Evolutionary conservation across 495 filamentous ascomycete species (phyloP).

Genomic region (Lasiosphaeria hispida): DNA sequence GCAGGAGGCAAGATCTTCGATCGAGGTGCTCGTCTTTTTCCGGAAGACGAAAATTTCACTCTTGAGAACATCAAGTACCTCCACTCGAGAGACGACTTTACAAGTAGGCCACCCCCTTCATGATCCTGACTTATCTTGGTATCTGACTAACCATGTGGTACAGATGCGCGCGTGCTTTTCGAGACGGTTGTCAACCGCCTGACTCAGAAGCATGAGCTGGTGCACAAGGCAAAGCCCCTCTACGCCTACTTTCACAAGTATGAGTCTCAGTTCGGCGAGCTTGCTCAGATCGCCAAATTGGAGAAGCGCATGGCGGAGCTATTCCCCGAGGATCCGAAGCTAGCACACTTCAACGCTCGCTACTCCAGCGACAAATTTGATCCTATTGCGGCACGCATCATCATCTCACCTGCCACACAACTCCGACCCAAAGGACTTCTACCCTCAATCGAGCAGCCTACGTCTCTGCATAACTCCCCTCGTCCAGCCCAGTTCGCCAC

Average conservation of each 20-base stretch:
- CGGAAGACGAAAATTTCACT: conserved; percentile 85
- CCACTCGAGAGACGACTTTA: conserved; percentile 84
- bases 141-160: conserved; percentile 8
- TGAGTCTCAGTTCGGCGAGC: conserved; percentile 89
- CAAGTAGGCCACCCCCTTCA: conserved; percentile 61
- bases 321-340: conserved; percentile 79
- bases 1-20: conserved; percentile 94
- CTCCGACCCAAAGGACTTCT: conserved; percentile 57
- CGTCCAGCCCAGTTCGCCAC: conserved; percentile 21
- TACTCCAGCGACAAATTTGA: conserved; percentile 58
- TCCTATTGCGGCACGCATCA: conserved; percentile 73
- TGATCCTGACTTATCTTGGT: background rate
- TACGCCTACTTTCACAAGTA: conserved; percentile 91
- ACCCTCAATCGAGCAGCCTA: conserved; percentile 50
- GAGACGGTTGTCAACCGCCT: conserved; percentile 84
- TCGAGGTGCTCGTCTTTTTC: conserved; percentile 85
- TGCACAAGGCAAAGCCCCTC: conserved; percentile 75
- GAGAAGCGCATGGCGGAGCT: conserved; percentile 91
- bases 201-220: conserved; percentile 65
- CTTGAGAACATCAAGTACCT: conserved; percentile 94
- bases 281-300: conserved; percentile 81
- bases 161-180: conserved; percentile 91
- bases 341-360: conserved; percentile 71
- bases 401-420: conserved; percentile 77
- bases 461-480: conserved; percentile 56